Evolutionary conservation across 805 yeast species (phyloP).

Genomic region (Kodamaea laetipori): DNA sequence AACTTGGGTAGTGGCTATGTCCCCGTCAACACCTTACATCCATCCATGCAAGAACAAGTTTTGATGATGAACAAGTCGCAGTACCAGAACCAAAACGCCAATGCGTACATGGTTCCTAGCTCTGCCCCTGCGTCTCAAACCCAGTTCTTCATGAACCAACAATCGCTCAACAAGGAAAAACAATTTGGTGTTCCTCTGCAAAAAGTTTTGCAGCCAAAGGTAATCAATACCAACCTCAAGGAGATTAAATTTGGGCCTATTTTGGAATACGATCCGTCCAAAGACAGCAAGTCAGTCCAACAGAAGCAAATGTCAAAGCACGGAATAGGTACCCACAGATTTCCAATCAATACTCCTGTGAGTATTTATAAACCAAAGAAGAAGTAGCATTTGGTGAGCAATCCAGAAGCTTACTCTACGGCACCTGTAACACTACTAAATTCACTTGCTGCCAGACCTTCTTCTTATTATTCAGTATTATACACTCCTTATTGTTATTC

Average conservation of each 20-base stretch:
- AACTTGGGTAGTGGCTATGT: constrained; percentile 24
- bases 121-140: constrained; percentile 28
- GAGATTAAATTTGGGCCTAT: constrained; percentile 43
- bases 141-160: constrained; percentile 10
- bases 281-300: constrained; percentile 21
- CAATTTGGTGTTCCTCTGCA: constrained; percentile 3
- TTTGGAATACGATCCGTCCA: constrained; percentile 43
- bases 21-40: constrained; percentile 21
- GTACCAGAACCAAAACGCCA: constrained; percentile 11
- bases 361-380: constrained; percentile 39
- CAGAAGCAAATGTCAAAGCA: constrained; percentile 20
- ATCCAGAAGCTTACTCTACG: too few relatives aligned
- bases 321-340: constrained; percentile 28
- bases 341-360: constrained; percentile 35
- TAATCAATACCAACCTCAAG: constrained; percentile 24
- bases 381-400: too few relatives aligned
- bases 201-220: constrained; percentile 11
- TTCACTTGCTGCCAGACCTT: too few relatives aligned
- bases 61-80: constrained; percentile 20
- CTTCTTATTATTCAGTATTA: background rate
- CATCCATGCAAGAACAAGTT: constrained; percentile 22
- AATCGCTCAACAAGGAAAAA: background rate
- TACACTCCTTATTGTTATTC: too few relatives aligned
- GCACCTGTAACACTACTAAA: too few relatives aligned
- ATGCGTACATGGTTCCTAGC: constrained; percentile 15